Percentiles rank a stretch among this genome's conserved stretches.
Evolutionary conservation across 257 asterid species (phyloP).

Genomic region (Verbascum thapsus): DNA sequence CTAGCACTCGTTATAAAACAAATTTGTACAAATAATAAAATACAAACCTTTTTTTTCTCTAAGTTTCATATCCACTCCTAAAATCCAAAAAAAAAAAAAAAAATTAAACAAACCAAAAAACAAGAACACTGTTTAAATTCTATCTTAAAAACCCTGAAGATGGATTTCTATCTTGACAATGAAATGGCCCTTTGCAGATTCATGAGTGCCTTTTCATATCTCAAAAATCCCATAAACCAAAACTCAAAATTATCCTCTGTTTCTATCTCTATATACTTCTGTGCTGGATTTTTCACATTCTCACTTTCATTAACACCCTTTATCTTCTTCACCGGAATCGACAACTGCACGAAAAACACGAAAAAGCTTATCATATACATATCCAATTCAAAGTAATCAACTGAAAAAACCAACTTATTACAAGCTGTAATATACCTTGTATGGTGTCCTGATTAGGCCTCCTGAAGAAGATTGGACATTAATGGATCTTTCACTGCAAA

Average conservation of each 20-base stretch:
- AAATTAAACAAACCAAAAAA: too few species aligned
- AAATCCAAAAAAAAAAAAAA: too few species aligned
- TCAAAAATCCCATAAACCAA: constrained; percentile 93
- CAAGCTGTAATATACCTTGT: constrained; percentile 55
- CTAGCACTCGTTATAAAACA: too few species aligned
- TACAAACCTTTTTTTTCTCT: too few species aligned
- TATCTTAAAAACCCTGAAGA: too few species aligned
- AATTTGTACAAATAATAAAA: too few species aligned
- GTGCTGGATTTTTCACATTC: constrained; percentile 59
- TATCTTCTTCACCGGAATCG: constrained; percentile 69
- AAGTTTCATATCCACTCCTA: too few species aligned
- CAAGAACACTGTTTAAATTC: too few species aligned
- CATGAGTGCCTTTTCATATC: constrained; percentile 74
- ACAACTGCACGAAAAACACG: constrained; percentile 49
- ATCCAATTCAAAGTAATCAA: too few species aligned
- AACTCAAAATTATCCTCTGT: constrained; percentile 73
- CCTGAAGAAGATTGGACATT: constrained; percentile 49
- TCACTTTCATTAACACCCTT: constrained; percentile 54
- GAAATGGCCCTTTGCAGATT: constrained; percentile 64
- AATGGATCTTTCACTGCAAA: constrained; percentile 84
- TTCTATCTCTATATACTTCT: constrained; percentile 69
- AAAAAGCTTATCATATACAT: neutral
- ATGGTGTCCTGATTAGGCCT: constrained; percentile 47
- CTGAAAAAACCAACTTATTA: neutral
- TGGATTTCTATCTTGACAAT: constrained; percentile 37